phyloP scores from a whole-genome alignment of 257 asterid genomes.

The Solanum megistacrolobum region DNA sequence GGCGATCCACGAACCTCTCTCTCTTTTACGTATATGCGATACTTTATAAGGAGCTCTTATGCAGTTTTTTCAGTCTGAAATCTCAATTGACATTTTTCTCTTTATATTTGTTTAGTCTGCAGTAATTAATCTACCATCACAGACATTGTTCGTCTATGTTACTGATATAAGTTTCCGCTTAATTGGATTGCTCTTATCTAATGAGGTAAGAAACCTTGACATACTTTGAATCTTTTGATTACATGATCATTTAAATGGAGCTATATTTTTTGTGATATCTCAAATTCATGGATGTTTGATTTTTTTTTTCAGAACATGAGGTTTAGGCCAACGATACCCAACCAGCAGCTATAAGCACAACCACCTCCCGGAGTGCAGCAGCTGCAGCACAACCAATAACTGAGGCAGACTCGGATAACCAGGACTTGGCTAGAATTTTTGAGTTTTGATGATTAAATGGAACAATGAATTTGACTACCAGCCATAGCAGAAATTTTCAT shows the following conservation, averaged over 20 bases:
- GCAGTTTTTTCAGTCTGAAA: neutral
- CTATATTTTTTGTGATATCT: neutral
- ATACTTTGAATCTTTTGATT: neutral
- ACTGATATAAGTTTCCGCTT: constrained; percentile 71
- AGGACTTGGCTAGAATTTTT: constrained; percentile 34
- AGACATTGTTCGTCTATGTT: constrained; percentile 70
- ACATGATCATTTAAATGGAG: neutral
- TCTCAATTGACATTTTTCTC: neutral
- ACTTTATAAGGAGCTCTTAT: neutral
- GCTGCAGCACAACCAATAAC: constrained; percentile 31
- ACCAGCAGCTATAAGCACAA: constrained; percentile 32
- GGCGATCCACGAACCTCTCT: neutral
- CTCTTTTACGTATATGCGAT: neutral
- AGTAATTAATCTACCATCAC: constrained; percentile 86
- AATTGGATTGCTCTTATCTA: constrained; percentile 85
- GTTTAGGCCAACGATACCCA: constrained; percentile 65
- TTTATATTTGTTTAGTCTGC: constrained; percentile 49
- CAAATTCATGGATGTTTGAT: neutral
- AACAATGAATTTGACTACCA: neutral
- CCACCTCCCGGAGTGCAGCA: constrained; percentile 3
- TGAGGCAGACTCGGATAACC: constrained; percentile 27
- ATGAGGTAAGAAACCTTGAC: constrained; percentile 43
- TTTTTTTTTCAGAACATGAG: constrained; percentile 49
- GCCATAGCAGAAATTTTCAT: neutral
- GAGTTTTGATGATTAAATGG: neutral